A percentile compares a stretch with the other conserved stretches of the same genome.
Evolutionary conservation across 2,329 filamentous ascomycete genomes (phyloP).

Genomic region (Curvularia verruculosa): DNA sequence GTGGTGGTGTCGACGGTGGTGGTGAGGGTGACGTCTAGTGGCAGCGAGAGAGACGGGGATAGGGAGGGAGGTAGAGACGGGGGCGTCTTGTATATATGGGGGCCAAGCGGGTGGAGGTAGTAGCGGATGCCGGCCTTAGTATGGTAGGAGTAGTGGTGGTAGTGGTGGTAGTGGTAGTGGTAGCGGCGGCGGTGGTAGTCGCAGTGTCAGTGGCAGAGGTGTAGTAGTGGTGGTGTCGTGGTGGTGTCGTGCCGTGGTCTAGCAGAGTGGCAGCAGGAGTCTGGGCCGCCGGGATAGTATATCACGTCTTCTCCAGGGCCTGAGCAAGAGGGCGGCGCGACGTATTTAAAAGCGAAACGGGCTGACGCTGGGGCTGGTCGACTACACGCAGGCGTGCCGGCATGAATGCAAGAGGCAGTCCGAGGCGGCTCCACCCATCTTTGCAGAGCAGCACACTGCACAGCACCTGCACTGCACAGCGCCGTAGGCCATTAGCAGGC

Average conservation of each 20-base stretch:
- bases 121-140: too few relatives aligned
- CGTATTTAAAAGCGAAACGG: slow-evolving; percentile 35
- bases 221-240: too few relatives aligned
- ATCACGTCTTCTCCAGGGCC: slow-evolving; percentile 29
- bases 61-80: slow-evolving; percentile 5
- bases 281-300: slow-evolving; percentile 26
- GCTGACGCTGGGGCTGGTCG: slow-evolving; percentile 27
- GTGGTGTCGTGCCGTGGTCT: too few relatives aligned
- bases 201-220: too few relatives aligned
- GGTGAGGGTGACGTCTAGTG: background rate
- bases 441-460: background rate
- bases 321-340: slow-evolving; percentile 25
- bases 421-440: slow-evolving; percentile 29
- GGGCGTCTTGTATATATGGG: background rate
- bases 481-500: slow-evolving; percentile 27
- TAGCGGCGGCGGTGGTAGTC: too few relatives aligned
- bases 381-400: slow-evolving; percentile 21
- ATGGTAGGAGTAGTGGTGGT: too few relatives aligned
- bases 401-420: slow-evolving; percentile 21
- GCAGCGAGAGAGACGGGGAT: background rate
- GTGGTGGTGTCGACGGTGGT: too few relatives aligned
- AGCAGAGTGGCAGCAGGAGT: background rate
- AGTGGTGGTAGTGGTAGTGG: too few relatives aligned
- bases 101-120: too few relatives aligned
- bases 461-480: slow-evolving; percentile 8